Evolutionary conservation across 768 basidiomycete genomes (phyloP).

Genomic region (Rhizopogon sp.): DNA sequence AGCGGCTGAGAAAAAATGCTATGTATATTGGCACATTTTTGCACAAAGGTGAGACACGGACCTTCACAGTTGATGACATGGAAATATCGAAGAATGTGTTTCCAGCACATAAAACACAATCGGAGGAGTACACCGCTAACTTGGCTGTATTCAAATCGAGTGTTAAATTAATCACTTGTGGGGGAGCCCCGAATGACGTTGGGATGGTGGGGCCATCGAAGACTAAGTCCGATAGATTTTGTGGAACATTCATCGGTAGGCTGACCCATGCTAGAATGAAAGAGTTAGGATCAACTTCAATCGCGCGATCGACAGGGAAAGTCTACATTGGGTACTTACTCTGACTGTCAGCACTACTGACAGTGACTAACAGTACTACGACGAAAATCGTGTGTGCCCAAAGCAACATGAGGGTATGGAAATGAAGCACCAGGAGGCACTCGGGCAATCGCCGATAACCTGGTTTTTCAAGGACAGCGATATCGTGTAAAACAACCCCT

Average conservation of each 20-base stretch:
- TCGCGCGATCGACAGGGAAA: neutral
- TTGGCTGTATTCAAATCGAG: constrained; percentile 14
- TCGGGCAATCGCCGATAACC: no score
- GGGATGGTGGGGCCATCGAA: neutral
- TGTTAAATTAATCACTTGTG: constrained; percentile 8
- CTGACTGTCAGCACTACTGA: neutral
- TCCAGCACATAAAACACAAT: constrained; percentile 17
- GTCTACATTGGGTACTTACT: neutral
- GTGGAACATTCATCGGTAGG: constrained; percentile 9
- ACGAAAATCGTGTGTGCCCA: neutral
- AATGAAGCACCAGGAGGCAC: no score
- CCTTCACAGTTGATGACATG: constrained; percentile 22
- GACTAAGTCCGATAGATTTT: neutral
- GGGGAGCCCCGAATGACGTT: neutral
- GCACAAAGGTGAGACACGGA: constrained; percentile 7
- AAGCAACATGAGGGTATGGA: neutral
- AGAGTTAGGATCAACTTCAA: no score
- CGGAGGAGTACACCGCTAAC: constrained; percentile 14
- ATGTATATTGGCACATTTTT: neutral
- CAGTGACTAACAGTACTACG: neutral
- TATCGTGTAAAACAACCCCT: no score
- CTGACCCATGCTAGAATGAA: constrained; percentile 18
- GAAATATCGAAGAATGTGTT: constrained; percentile 14
- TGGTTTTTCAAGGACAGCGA: no score
- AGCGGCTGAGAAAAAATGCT: constrained; percentile 11